These are phyloP conservation scores for Oemleria cerasiformis DNA, from an alignment of 306 rosid species.

Conservation along the genomic window DNA sequence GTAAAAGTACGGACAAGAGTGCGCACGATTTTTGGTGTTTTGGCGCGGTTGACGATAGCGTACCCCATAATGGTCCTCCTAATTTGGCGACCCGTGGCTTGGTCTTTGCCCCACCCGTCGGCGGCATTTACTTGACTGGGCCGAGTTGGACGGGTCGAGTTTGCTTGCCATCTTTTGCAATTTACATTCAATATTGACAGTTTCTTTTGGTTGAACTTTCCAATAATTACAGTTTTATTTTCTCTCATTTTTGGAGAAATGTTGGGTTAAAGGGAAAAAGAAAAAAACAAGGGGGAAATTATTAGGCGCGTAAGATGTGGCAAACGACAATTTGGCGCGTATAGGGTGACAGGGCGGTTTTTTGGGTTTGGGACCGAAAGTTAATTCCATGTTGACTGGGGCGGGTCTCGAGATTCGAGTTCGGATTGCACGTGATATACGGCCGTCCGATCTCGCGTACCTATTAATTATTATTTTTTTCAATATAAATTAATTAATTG, in stretches of 20 bases:
- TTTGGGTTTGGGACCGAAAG: slow-evolving; percentile 20
- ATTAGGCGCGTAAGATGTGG: background rate
- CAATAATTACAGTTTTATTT: background rate
- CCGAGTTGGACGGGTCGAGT: background rate
- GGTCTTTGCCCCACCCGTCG: background rate
- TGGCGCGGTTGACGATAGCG: background rate
- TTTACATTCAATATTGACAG: no score
- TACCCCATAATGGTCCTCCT: background rate
- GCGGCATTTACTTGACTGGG: background rate
- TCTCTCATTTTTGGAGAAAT: background rate
- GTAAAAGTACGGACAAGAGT: background rate
- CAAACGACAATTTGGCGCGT: slow-evolving; percentile 8
- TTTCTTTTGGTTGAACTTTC: no score
- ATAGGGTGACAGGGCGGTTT: slow-evolving; percentile 2
- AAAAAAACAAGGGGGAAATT: background rate
- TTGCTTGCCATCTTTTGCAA: background rate
- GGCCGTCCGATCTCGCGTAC: slow-evolving; percentile 30
- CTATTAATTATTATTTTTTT: background rate
- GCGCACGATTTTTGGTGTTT: background rate
- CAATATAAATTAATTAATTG: no score
- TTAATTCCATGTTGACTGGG: slow-evolving; percentile 29
- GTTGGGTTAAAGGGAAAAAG: background rate
- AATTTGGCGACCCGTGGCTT: background rate
- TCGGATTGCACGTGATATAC: slow-evolving; percentile 26
- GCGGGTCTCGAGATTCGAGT: slow-evolving; percentile 19